Base-by-base conservation (phyloP, 1,284 basidiomycete species). In the Cryptococcus neoformans region DNA sequence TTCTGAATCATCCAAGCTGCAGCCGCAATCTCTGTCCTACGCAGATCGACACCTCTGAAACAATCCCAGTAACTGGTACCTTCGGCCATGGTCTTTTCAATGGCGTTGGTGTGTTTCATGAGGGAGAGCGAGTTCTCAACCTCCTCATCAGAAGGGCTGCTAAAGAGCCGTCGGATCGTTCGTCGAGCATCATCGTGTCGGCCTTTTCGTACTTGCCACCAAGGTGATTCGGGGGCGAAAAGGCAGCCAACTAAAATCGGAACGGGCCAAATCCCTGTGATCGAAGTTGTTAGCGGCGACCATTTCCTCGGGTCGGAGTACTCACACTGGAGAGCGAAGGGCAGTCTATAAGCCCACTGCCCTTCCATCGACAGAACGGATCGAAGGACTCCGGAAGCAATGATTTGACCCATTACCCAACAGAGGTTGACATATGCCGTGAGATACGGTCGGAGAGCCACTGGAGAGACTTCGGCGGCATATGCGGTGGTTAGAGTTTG, bases 401-500 rank as follows among this genome's bases (percentile, higher is more conserved):
- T 60, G 34, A 68, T 34, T 51, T 68, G 66, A 9, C 79, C 79
- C 36, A 79, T 67, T 36, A 77, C 80, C 80, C 80, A 82, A 68
- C 80, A 81, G 35, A 80, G 66, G 69, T 81, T 81, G 63, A 82
- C 78, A 52, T 65, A 69, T 17, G 65, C 65, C 9, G 68, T 70
- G 10, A 66, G 55, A 52, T 67, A 66, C 35, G 62, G 60, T 49
- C 68, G 64, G 14, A 68, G 60, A 12, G 56, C 53, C 10, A 65
- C 52, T 2, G 81, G 81, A 42, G 75, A 77, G 17, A 82, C 75
- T 50, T 82, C 81, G 14, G 77, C 73, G 10, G 81, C 81, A 62
- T 81, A 82, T 1, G 80, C 73, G 21, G 67, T 70, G 6, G 77
- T 76, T 5, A 78, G 60, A 38, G 57, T 41, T 46, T 57, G 54